Evolutionary conservation across 306 rosid species (phyloP).

Genomic region (Vigna nakashimae): DNA sequence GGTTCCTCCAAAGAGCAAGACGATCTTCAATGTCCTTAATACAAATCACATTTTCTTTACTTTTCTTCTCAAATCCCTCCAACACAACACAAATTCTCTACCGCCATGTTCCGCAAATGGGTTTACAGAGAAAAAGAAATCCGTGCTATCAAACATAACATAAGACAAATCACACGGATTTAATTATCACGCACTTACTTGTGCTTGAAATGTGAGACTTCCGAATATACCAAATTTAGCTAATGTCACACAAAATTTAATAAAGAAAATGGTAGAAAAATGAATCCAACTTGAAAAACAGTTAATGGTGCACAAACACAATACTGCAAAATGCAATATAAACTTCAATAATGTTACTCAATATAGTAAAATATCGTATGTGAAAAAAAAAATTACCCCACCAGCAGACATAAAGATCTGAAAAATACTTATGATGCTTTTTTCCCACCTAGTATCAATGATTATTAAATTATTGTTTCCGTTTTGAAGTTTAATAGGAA

Average conservation of each 20-base stretch:
- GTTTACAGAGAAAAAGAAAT: constrained; percentile 1
- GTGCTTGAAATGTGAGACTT: constrained; percentile 12
- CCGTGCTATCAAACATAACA: constrained; percentile 13
- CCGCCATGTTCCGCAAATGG: not conserved
- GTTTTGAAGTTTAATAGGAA: not conserved
- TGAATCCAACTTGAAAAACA: constrained; percentile 5
- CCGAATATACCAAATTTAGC: not conserved
- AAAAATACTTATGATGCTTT: not conserved
- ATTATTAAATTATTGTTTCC: constrained; percentile 30
- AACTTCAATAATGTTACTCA: not conserved
- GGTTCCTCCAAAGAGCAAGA: constrained; percentile 21
- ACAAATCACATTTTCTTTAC: not conserved
- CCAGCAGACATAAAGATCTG: not conserved
- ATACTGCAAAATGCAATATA: constrained; percentile 6
- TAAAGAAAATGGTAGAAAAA: not conserved
- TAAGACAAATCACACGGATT: constrained; percentile 26
- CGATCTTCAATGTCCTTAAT: constrained; percentile 7
- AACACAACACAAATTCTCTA: constrained; percentile 24
- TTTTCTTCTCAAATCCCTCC: constrained; percentile 8
- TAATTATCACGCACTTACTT: constrained; percentile 8
- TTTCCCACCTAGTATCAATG: not conserved
- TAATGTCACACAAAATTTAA: not conserved
- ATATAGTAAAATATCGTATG: not conserved
- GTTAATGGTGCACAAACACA: not conserved
- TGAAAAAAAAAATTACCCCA: not conserved